These are phyloP conservation scores for Macrolepiota albuminosa DNA, from an alignment of 768 basidiomycete species.

Conservation along the genomic window DNA sequence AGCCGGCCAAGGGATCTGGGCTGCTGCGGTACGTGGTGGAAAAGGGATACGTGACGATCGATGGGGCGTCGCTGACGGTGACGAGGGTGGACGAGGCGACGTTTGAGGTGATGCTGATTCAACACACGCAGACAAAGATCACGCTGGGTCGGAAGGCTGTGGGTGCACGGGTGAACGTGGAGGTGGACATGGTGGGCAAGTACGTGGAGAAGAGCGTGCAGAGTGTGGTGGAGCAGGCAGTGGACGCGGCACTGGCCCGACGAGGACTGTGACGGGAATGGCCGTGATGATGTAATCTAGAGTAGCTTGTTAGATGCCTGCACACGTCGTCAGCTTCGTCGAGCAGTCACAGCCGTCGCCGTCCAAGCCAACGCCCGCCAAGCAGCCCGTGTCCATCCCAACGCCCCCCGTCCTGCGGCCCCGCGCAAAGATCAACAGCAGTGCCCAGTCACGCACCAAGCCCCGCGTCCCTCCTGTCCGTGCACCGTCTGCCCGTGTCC, in stretches of 20 bases:
- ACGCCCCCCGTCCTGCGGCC: conserved; percentile 33
- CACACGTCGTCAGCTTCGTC: neutral
- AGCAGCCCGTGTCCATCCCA: conserved; percentile 6
- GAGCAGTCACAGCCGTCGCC: too few species aligned
- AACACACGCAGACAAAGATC: conserved; percentile 88
- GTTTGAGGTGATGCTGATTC: conserved; percentile 94
- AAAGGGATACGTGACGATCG: conserved; percentile 93
- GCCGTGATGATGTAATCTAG: conserved; percentile 9
- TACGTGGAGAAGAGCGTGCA: conserved; percentile 83
- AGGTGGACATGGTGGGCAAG: conserved; percentile 94
- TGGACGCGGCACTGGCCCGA: conserved; percentile 47
- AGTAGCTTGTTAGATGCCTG: neutral
- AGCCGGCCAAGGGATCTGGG: conserved; percentile 41
- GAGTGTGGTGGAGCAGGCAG: conserved; percentile 56
- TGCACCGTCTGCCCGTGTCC: conserved; percentile 37
- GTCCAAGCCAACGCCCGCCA: too few species aligned
- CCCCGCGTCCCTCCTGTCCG: too few species aligned
- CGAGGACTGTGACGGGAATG: conserved; percentile 32
- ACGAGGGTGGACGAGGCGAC: conserved; percentile 68
- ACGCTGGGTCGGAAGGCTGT: conserved; percentile 69
- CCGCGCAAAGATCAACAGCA: conserved; percentile 60
- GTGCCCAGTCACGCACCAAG: conserved; percentile 25
- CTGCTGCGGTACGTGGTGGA: conserved; percentile 81
- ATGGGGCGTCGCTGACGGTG: conserved; percentile 90
- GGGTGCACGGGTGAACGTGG: conserved; percentile 87